A percentile compares a stretch with the other conserved stretches of the same genome.
phyloP scores from a whole-genome alignment of 495 filamentous ascomycete species.

The Pyrenula aspistea region DNA sequence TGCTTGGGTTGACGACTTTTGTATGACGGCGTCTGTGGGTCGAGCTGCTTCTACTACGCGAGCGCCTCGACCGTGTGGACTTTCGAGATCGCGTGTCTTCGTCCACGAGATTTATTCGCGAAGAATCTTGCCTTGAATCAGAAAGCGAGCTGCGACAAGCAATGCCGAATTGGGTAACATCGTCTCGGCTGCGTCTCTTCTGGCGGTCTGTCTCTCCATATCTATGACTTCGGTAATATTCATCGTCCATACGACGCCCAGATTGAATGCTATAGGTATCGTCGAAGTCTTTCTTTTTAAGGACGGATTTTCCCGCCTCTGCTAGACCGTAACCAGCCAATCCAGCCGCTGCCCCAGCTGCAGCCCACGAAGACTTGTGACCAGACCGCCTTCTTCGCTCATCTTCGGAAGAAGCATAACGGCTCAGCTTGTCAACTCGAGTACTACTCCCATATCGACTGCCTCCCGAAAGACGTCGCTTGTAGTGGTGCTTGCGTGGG shows the following conservation, averaged over 20 bases:
- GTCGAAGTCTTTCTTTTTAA: slow-evolving; percentile 40
- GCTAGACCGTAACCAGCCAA: slow-evolving; percentile 39
- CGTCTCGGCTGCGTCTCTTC: background rate
- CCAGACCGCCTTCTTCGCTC: slow-evolving; percentile 29
- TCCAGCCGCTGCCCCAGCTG: slow-evolving; percentile 22
- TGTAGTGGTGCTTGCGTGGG: slow-evolving; percentile 52
- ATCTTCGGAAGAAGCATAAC: slow-evolving; percentile 45
- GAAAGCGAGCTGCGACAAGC: slow-evolving; percentile 12
- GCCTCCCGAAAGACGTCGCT: slow-evolving; percentile 16
- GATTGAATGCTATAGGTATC: slow-evolving; percentile 47
- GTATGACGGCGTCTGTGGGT: slow-evolving; percentile 16
- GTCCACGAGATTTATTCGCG: slow-evolving; percentile 2
- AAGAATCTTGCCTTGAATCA: slow-evolving; percentile 35
- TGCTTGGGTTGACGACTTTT: slow-evolving; percentile 18
- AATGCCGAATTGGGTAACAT: background rate
- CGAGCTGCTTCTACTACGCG: slow-evolving; percentile 16
- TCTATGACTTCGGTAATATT: background rate
- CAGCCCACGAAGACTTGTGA: slow-evolving; percentile 35
- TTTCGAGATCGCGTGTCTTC: background rate
- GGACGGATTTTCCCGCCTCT: slow-evolving; percentile 37
- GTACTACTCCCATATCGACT: slow-evolving; percentile 33
- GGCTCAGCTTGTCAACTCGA: slow-evolving; percentile 42
- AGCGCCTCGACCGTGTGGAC: background rate
- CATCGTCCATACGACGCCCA: slow-evolving; percentile 14
- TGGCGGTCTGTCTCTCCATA: background rate